A percentile compares a stretch with the other conserved stretches of the same genome.
Conservation (phyloP, 2,329 filamentous ascomycete genomes). For the Arachnomyces sp. region DNA sequence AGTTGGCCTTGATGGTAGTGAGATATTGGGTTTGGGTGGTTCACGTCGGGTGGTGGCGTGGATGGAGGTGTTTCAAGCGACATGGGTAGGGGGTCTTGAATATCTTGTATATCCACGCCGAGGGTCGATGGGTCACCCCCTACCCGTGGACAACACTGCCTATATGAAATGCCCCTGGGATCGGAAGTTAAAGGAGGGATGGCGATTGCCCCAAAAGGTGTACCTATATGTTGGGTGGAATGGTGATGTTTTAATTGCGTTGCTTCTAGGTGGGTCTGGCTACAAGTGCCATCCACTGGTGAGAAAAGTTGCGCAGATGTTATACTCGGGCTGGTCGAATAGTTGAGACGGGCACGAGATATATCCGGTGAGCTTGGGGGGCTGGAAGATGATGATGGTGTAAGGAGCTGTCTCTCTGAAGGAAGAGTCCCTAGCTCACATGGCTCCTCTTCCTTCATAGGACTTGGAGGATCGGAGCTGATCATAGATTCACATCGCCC, state of each 20-base stretch:
- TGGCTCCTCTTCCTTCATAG: no score
- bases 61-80: conserved; percentile 15
- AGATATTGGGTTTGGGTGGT: conserved; percentile 14
- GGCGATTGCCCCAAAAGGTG: no score
- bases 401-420: conserved; percentile 33
- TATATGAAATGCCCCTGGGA: no score
- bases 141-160: no score
- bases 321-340: conserved; percentile 8
- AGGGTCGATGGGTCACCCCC: no score
- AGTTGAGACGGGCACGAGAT: conserved; percentile 16
- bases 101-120: no score
- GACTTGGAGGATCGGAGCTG: conserved; percentile 2
- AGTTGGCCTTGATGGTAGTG: conserved; percentile 15
- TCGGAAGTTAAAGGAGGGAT: no score
- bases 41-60: conserved; percentile 14
- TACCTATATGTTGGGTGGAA: no score
- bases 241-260: no score
- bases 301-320: background rate
- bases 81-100: conserved; percentile 7
- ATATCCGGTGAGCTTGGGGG: conserved; percentile 21
- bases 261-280: no score
- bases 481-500: conserved; percentile 18
- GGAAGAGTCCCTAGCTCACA: conserved; percentile 26
- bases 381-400: conserved; percentile 22
- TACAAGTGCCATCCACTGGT: background rate